Base-by-base conservation (phyloP, 768 basidiomycete species). In the Agrocybe praecox region DNA sequence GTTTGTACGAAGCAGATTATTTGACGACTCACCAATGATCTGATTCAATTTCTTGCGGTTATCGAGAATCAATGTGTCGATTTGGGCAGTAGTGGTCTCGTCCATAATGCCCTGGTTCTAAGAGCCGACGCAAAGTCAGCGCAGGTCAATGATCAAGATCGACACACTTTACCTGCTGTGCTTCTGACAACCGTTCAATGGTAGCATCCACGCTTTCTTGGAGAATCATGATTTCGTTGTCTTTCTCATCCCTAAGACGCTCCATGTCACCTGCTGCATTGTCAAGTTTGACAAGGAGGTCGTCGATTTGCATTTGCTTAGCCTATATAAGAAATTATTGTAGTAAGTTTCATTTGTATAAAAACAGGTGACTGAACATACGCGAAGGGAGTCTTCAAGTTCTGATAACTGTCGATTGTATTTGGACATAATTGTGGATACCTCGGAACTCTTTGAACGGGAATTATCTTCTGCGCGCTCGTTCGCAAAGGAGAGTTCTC, bases 291-390 rank as follows among this genome's bases (percentile, higher is more conserved):
- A 71, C 69, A 23, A 97, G 80, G 17, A 98, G 78, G 55, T 98
- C 95, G 67, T 99, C 97, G 59, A 99, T 96, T 71, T 96, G 95
- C 60, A 90, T 79, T 85, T 98, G 96, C 72, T 99, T 99, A 26
- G 92, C 73, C 96, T 98, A 63, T 14, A 56, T 32, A 40, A 32
- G 9, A 42, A 48, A 45, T 50, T 34, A 58, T 44, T 32, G 55
- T 18, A 52, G n/a, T 62, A 54, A 34, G 57, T 23, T 29, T 33
- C 14, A 34, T 57, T 9, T 36, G 36, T 18, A 55, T 23, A 54
- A 29, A 29, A 29, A 29, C 26, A 29, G 26, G 4, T 22, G 24
- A 12, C 46, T 17, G 14, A 18, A 69, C 88, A 54, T 74, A 96
- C 96, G 64, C 92, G 80, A 23, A 99, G 77, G 1, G 96, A 94